Percentiles rank a stretch among this genome's conserved stretches.
Conservation (phyloP, 208 protist genomes). For the Trichomonas vaginalis region DNA sequence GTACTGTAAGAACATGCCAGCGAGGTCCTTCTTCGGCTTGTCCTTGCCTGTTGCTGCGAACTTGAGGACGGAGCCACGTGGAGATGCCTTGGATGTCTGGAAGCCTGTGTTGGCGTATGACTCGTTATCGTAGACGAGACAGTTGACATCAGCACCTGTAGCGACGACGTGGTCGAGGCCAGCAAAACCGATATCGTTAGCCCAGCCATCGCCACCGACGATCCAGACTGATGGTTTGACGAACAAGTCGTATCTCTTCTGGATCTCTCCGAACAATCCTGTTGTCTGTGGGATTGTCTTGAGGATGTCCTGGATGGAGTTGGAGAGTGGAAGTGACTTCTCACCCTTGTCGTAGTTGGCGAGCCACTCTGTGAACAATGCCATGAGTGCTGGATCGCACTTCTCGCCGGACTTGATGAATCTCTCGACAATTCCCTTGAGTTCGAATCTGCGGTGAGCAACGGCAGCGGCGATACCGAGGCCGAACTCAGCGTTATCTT, state of each 20-base stretch:
- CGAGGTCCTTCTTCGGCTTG: conserved; percentile 44
- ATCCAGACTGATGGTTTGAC: conserved; percentile 36
- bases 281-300: not conserved
- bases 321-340: not conserved
- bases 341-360: not conserved
- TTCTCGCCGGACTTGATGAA: not conserved
- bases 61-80: conserved; percentile 30
- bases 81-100: conserved; percentile 42
- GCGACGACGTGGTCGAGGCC: conserved; percentile 49
- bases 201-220: conserved; percentile 52
- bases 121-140: conserved; percentile 46
- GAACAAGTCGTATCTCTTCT: conserved; percentile 11
- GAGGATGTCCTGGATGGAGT: not conserved
- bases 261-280: not conserved
- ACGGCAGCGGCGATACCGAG: conserved; percentile 40
- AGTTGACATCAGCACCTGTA: conserved; percentile 40
- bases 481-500: conserved; percentile 53
- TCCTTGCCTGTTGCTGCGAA: conserved; percentile 38
- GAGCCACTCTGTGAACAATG: not conserved
- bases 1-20: conserved; percentile 35
- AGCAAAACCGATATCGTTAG: conserved; percentile 50
- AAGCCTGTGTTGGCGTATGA: conserved; percentile 50
- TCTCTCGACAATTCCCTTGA: conserved; percentile 26
- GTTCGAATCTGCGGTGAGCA: conserved; percentile 2
- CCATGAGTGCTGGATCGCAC: not conserved